Evolutionary conservation across 371 early-diverging fungal genomes (phyloP).

Genomic region (Entomophthora muscae): DNA sequence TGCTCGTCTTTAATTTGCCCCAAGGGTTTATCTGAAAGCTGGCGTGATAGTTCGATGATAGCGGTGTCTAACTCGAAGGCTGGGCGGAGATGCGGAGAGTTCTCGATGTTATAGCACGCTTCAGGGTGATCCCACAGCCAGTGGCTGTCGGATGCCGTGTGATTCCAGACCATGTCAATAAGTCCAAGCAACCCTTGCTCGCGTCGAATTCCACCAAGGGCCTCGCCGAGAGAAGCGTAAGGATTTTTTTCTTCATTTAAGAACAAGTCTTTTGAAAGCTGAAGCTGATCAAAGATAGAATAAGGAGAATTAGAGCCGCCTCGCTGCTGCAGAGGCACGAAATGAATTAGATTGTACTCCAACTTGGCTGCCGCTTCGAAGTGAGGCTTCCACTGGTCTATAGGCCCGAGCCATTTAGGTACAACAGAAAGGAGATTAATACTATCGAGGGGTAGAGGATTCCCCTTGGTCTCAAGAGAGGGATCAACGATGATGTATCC

Average conservation of each 20-base stretch:
- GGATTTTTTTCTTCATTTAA: conserved; percentile 19
- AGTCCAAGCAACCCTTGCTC: conserved; percentile 54
- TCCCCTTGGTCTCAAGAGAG: conserved; percentile 23
- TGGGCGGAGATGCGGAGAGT: conserved; percentile 81
- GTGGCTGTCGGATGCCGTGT: conserved; percentile 73
- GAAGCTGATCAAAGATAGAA: conserved; percentile 80
- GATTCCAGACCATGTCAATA: conserved; percentile 96
- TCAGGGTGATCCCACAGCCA: conserved; percentile 92
- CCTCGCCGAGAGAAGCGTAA: conserved; percentile 21
- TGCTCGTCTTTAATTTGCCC: conserved; percentile 28
- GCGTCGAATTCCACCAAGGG: conserved; percentile 30
- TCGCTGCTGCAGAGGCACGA: conserved; percentile 80
- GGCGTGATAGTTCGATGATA: conserved; percentile 22
- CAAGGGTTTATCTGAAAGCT: conserved; percentile 15
- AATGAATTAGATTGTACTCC: conserved; percentile 94
- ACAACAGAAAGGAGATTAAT: conserved; percentile 71
- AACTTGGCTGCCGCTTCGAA: conserved; percentile 41
- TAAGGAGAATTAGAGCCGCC: conserved; percentile 90
- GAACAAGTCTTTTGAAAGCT: conserved; percentile 69
- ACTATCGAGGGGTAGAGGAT: conserved; percentile 51
- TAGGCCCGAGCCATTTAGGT: conserved; percentile 87
- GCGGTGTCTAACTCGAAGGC: conserved; percentile 85
- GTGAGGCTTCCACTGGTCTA: conserved; percentile 57
- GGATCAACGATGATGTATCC: conserved; percentile 84
- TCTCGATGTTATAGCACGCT: conserved; percentile 86